phyloP scores from a whole-genome alignment of 805 yeast species.

The Lipomyces chichibuensis region DNA sequence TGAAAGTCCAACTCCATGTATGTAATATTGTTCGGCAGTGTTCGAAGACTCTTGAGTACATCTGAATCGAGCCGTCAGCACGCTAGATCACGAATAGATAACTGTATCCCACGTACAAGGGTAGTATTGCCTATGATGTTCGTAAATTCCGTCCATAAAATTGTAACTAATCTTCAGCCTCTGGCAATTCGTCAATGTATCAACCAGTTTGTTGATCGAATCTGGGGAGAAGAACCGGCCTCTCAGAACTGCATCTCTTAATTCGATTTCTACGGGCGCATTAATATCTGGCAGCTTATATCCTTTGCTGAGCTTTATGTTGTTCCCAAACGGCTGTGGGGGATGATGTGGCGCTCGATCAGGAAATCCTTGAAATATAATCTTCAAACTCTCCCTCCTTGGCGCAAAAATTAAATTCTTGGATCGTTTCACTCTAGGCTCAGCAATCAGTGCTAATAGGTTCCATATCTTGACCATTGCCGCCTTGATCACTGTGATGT shows the following conservation, averaged over 20 bases:
- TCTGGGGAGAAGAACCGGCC: constrained; percentile 4
- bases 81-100: not conserved
- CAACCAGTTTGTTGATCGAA: not conserved
- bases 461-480: constrained; percentile 4
- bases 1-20: not conserved
- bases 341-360: not conserved
- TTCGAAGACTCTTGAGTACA: not conserved
- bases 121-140: constrained; percentile 6
- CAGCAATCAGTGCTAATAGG: constrained; percentile 6
- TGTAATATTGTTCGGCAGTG: not conserved
- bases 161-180: constrained; percentile 1
- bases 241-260: constrained; percentile 4
- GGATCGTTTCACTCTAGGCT: constrained; percentile 4
- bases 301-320: not conserved
- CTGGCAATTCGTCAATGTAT: not conserved
- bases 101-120: not conserved
- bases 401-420: not conserved
- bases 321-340: not conserved
- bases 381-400: constrained; percentile 3
- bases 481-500: not conserved
- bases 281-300: constrained; percentile 2
- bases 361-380: not conserved
- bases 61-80: not conserved
- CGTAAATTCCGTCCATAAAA: constrained; percentile 2
- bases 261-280: constrained; percentile 6